Evolutionary conservation across 1,139 yeast species (phyloP), one percentile per base, ranked within the genome.

Genomic region (Lipomyces yarrowii): DNA sequence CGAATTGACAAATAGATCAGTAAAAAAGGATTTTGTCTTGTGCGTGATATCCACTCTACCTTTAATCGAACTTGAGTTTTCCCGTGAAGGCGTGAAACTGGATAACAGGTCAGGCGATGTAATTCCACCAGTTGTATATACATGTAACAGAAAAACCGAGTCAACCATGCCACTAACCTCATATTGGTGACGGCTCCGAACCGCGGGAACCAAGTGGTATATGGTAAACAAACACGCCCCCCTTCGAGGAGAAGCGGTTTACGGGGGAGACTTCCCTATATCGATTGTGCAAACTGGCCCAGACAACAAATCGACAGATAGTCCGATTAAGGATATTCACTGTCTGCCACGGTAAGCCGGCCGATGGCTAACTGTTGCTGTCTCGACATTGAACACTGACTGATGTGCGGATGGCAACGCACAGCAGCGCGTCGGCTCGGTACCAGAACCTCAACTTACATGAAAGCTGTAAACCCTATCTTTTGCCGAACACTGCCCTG

Each of bases 1-100:
- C 84, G 32, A 11, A 1, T 7, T 21, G 30, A 18, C 37, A 15
- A n/a, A 52, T 13, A 37, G 30, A 23, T 30, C n/a, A 52, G 18
- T 32, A 23, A 15, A 46, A 26, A 23, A 23, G 15, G 46, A 35
- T 54, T 2, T 13, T 42, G 23, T 37, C 5, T 18, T 3, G 13
- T 10, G 51, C 42, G 4, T 13, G 23, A 3, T 13, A 10, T 26
- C 30, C 4, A n/a, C 21, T 51, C 1, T 54, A 67, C 69, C 69
- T 59, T 62, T 67, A 39, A 67, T 65, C 15, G 69, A 61, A 57
- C 62, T 67, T 1, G 67, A 39, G 32, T 58, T 57, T 15, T 66
- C 69, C 21, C 69, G 60, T 11, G 59, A 26, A 3, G 69, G 65
- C n/a, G 63, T 64, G 42, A 37, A 42, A 42, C 48, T 42, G 21